Evolutionary conservation across 2,329 filamentous ascomycete genomes (phyloP), one percentile per base, ranked within the genome.

Genomic region (Tetracladium maxilliforme): DNA sequence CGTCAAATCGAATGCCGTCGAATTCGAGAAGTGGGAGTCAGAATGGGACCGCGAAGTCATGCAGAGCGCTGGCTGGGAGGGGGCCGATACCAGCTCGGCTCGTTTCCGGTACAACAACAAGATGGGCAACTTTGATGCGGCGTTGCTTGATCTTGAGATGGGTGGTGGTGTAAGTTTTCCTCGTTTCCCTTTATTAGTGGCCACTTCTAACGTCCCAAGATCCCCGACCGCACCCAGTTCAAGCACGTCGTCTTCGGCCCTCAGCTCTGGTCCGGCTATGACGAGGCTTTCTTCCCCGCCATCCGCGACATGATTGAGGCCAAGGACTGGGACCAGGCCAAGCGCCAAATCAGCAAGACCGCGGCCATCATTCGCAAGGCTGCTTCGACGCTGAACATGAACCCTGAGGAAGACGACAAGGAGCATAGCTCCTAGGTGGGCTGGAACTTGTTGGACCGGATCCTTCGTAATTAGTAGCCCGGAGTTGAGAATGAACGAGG

Each of bases 221-320:
- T 92, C 5, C 80, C 81, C 19, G 82, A 82, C 39, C 74, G 87
- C 35, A 80, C 79, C 5, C 90, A 95, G 52, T 98, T 84, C 62
- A 93, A 92, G 49, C 90, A 94, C 50, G 66, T 92, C 42, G 56
- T 98, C 29, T 92, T 86, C 45, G 87, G 80, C 3, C 90, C 90
- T 1, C 70, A 82, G 41, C 57, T 70, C 4, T 86, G 82, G 76
- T 74, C 73, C 17, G 70, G 65, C 19, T 67, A 75, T 36, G 66
- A 77, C 16, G 65, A 67, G 28, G 66, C 67, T 1, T 69, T 69
- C 33, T 92, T 92, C 52, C 87, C 87, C 1, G 76, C 75, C n/a
- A 78, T 94, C 28, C 65, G 82, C 29, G 86, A 94, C 41, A 73
- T 77, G 7, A 59, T 94, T 20, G 69, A 79, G 33, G 64, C 60